Evolutionary conservation across 108 stramenopile species (phyloP).

Genomic region (Epipyxis sp.): DNA sequence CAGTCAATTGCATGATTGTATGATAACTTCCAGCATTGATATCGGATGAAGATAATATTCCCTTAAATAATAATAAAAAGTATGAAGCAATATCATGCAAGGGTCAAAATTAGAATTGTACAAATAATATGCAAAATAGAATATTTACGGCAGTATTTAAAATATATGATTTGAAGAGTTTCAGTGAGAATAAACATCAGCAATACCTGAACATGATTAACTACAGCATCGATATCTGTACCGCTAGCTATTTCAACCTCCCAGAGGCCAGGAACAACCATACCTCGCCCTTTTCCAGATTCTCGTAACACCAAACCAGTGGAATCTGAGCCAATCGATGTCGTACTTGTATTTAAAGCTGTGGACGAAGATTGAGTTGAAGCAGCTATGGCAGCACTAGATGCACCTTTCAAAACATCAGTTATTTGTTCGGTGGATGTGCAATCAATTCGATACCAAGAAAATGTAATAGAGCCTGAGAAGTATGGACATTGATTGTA

Average conservation of each 20-base stretch:
- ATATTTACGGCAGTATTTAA: too few relatives aligned
- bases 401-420: background rate
- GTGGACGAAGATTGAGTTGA: background rate
- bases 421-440: background rate
- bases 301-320: background rate
- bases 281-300: background rate
- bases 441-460: conserved; percentile 30
- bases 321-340: background rate
- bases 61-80: too few relatives aligned
- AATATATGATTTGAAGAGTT: too few relatives aligned
- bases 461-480: conserved; percentile 12
- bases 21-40: background rate
- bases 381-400: background rate
- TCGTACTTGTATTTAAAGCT: too few relatives aligned
- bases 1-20: conserved; percentile 23
- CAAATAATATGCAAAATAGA: too few relatives aligned
- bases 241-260: conserved; percentile 17
- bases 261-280: conserved; percentile 26
- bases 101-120: too few relatives aligned
- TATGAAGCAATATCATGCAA: too few relatives aligned
- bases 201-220: conserved; percentile 10
- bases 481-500: too few relatives aligned
- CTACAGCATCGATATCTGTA: conserved; percentile 12
- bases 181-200: too few relatives aligned
- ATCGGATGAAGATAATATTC: too few relatives aligned